Base-by-base conservation (phyloP, 768 basidiomycete genomes). In the Tricholoma furcatifolium region DNA sequence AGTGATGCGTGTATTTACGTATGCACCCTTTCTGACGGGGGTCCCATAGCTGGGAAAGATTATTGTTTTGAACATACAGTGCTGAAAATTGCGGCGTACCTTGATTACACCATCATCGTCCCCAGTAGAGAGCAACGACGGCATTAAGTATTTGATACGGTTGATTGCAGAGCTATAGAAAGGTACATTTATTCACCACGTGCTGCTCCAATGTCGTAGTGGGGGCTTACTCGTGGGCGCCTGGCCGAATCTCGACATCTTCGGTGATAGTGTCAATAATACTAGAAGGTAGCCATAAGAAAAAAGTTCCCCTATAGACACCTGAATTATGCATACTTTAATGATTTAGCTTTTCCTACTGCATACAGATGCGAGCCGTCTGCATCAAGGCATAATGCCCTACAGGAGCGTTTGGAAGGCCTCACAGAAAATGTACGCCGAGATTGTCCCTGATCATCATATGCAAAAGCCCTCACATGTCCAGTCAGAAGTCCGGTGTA, bases 91-190 rank as follows among this genome's bases (percentile, higher is more conserved):
- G 42, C 24, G 56, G 24, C 58, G 46, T 46, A 91, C 93, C 80
- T 96, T 96, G 67, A 98, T 84, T 20, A 93, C 84, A 31, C 95
- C 95, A 49, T 95, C 93, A 64, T 98, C 95, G 66, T 97, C 95
- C 15, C 95, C 95, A 6, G 91, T 93, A 17, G 84, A 83, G 14
- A 96, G 67, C 51, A 93, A 69, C 67, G 88, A 82, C 4, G 87
- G 81, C 59, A 82, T 78, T 39, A 92, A 69, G 58, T 76, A 75
- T 60, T 85, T 85, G 32, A 97, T 80, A 54, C 94, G 89, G 65
- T 96, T 97, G 56, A 98, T 88, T 8, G 94, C 81, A 21, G 84
- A 81, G 50, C 91, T 94, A 66, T 51, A 62, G 53, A 49, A 65
- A 61, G 63, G 66, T 76, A 60, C 58, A 61, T 53, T 60, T 52